phyloP scores from a whole-genome alignment of 2,329 filamentous ascomycete genomes.

The Plectosphaerella sp. region DNA sequence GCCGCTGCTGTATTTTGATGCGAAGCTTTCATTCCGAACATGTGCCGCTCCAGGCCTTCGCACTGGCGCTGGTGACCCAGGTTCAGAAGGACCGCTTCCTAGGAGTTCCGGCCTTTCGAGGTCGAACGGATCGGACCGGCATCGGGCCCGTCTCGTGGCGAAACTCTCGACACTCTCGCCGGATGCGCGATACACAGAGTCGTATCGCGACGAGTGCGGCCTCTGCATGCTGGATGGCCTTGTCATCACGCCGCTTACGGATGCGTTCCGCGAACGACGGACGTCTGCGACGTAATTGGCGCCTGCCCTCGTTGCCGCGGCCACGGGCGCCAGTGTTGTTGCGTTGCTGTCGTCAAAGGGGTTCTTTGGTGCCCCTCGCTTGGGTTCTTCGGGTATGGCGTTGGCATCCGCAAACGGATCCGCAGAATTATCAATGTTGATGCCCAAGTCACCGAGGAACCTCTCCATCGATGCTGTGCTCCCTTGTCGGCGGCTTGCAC shows the following conservation, averaged over 20 bases:
- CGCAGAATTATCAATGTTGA: conserved; percentile 26
- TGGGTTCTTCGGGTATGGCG: conserved; percentile 30
- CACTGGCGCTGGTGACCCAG: not conserved
- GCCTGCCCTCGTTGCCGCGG: conserved; percentile 23
- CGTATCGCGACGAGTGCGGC: conserved; percentile 17
- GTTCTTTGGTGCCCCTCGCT: conserved; percentile 34
- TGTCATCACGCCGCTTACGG: conserved; percentile 24
- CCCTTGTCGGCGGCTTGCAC: conserved; percentile 20
- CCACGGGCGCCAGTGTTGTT: conserved; percentile 16
- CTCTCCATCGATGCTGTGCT: conserved; percentile 30
- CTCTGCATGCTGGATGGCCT: conserved; percentile 18
- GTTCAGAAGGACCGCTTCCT: conserved; percentile 14
- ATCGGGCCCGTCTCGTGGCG: conserved; percentile 46
- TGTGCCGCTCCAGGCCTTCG: conserved; percentile 26
- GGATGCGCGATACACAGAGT: conserved; percentile 37
- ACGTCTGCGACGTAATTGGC: conserved; percentile 42
- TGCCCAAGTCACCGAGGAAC: conserved; percentile 33
- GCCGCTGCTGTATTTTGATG: conserved; percentile 46
- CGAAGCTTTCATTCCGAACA: conserved; percentile 31
- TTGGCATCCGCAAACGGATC: conserved; percentile 48
- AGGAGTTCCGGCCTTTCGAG: conserved; percentile 51
- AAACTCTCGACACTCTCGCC: conserved; percentile 35
- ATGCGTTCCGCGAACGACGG: conserved; percentile 44
- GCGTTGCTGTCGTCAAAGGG: conserved; percentile 48
- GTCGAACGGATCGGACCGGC: conserved; percentile 62